Base-by-base conservation (phyloP, 2,329 filamentous ascomycete genomes). In the Clarireedia monteithiana region DNA sequence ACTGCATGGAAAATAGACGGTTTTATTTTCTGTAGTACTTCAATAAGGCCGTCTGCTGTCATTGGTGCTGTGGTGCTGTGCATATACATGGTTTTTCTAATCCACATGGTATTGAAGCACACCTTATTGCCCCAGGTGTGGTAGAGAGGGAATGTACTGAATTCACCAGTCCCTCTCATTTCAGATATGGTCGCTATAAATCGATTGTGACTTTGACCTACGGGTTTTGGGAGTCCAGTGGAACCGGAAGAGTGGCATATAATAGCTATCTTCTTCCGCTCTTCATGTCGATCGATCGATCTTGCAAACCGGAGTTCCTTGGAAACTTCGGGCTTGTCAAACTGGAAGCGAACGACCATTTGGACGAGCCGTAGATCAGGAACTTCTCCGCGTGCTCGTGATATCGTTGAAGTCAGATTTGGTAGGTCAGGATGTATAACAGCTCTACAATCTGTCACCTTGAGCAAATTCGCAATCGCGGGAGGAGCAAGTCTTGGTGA, bases 211-310 rank as follows among this genome's bases (percentile, higher is more conserved):
- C 75, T 79, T 48, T 81, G 77, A 57, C 75, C 80, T 42, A 86
- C 83, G 0, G 82, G 81, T 59, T 84, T 84, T 0, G 82, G 82
- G 0, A 84, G 70, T 0, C 82, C 81, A 0, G 83, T 76, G 0
- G 77, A 81, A 4, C 83, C 81, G 27, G 63, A 62, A 23, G 62
- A 7, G 26, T 66, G 62, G 4, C 67, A 67, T 36, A 69, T 36
- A 24, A 17, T 40, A 17, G 34, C 53, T n/a, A 59, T 30, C 17
- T 54, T 55, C 6, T 49, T 40, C 20, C 42, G 26, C n/a, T 50
- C 53, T 34, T 47, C 17, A 42, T 27, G 3, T 4, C n/a, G 27
- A 6, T 55, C 38, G 42, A 45, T 23, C 1, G 3, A 17, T n/a
- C 26, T 12, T 10, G 46, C 4, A 26, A 45, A 55, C 15, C 5